These are phyloP conservation scores for Aspergillus candidus DNA, from an alignment of 2,329 filamentous ascomycete species.

Conservation along the genomic window DNA sequence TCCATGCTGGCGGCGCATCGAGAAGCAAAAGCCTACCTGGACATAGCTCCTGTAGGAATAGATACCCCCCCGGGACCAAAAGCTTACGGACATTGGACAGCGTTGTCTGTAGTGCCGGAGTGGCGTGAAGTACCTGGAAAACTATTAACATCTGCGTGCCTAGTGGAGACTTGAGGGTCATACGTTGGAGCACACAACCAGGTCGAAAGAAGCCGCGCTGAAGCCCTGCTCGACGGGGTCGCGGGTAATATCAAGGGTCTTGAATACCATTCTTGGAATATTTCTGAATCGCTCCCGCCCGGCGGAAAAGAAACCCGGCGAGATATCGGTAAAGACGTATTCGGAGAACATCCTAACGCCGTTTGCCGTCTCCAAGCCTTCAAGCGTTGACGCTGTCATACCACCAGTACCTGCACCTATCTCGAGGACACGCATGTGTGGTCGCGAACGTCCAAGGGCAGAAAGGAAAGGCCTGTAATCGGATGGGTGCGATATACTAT, in stretches of 20 bases:
- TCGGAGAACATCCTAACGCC: background rate
- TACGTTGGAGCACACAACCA: slow-evolving; percentile 2
- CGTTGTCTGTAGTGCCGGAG: background rate
- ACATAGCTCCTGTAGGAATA: too few species aligned
- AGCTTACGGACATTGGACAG: too few species aligned
- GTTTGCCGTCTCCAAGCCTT: background rate
- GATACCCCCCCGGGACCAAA: too few species aligned
- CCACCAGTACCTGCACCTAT: slow-evolving; percentile 1
- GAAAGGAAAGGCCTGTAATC: too few species aligned
- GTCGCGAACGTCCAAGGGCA: background rate
- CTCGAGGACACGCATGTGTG: background rate
- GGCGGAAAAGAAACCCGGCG: background rate
- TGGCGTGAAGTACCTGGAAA: background rate
- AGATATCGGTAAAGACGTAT: background rate
- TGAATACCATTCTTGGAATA: background rate
- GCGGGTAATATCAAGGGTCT: background rate
- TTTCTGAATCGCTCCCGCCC: background rate
- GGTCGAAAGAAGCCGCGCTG: background rate
- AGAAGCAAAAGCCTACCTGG: too few species aligned
- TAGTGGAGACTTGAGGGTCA: background rate
- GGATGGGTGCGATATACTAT: too few species aligned
- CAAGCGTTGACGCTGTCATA: background rate
- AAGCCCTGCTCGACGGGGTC: background rate
- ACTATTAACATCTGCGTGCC: background rate
- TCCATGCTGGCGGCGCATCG: too few species aligned